Base-by-base conservation (phyloP, 371 early-diverging fungal species). In the Parasitella parasitica region DNA sequence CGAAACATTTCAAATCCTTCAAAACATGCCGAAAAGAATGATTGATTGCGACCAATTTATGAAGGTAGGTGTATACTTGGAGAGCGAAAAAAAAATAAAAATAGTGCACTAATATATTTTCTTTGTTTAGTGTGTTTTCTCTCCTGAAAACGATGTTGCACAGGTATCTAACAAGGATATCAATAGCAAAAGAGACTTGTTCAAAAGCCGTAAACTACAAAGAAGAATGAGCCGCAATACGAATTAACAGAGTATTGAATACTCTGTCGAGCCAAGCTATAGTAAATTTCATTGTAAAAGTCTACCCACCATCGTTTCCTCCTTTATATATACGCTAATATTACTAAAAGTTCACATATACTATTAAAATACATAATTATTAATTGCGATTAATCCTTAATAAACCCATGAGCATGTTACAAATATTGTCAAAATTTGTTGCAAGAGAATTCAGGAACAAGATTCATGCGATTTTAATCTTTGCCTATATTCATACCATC, bases 41-140 rank as follows among this genome's bases (percentile, higher is more conserved):
- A 78, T 88, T 16, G 88, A 92, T 59, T 90, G 89, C 48, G 89
- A 91, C 61, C 72, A 76, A 20, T 76, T 91, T 22, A 86, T 91
- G 77, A 85, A 87, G 48, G 81, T 83, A 77, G 67, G 13, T 3
- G 4, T 15, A 1, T 27, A 48, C 20, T 9, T 0, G 36, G 22
- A 0, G 8, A 11, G 7, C 13, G 30, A 12, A 22, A 24, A 0
- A 15, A 8, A 46, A 24, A n/a, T n/a, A n/a, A n/a, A n/a, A n/a
- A n/a, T n/a, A n/a, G n/a, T 5, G 9, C 4, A 20, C 20, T 0
- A 15, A 26, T 24, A 8, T 6, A 5, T 5, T 32, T 34, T 2
- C 11, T 1, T 13, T 30, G 1, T 6, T 16, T 57, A 66, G 67
- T 61, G 53, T 35, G 28, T 66, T 1, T 66, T 57, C 27, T 66